Percentiles rank a stretch among this genome's conserved stretches.
Conservation (phyloP, 257 asterid genomes). For the Solanum chilense region DNA sequence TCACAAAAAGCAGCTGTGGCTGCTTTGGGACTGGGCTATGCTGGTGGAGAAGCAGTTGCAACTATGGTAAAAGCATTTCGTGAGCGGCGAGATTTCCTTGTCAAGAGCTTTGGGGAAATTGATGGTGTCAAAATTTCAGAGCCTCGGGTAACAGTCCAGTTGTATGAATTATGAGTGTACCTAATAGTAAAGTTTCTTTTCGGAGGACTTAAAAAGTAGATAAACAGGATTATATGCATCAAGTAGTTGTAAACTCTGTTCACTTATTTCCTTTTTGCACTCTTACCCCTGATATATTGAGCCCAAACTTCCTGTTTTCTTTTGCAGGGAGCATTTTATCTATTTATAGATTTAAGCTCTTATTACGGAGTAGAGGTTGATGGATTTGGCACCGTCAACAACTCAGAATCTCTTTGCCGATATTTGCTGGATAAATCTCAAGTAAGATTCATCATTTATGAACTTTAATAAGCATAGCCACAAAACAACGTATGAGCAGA, state of each 20-base stretch:
- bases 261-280: background rate
- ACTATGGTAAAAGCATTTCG: conserved; percentile 82
- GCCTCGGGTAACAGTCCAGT: conserved; percentile 28
- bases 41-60: conserved; percentile 90
- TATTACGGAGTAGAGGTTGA: conserved; percentile 57
- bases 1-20: conserved; percentile 91
- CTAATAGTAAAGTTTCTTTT: background rate
- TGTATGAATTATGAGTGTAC: background rate
- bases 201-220: background rate
- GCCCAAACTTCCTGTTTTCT: background rate
- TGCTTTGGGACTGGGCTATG: conserved; percentile 84
- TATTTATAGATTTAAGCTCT: conserved; percentile 78
- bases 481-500: background rate
- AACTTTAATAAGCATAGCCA: background rate
- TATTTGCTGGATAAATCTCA: conserved; percentile 82
- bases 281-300: background rate
- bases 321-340: conserved; percentile 89
- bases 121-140: conserved; percentile 75
- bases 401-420: conserved; percentile 82
- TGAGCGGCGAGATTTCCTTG: conserved; percentile 80
- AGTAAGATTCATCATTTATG: conserved; percentile 25
- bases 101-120: conserved; percentile 68
- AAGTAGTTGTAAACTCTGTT: background rate
- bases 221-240: background rate
- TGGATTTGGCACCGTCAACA: conserved; percentile 55